These are phyloP conservation scores for Kokia cookei DNA, from an alignment of 441 rosid genomes.

Conservation along the genomic window DNA sequence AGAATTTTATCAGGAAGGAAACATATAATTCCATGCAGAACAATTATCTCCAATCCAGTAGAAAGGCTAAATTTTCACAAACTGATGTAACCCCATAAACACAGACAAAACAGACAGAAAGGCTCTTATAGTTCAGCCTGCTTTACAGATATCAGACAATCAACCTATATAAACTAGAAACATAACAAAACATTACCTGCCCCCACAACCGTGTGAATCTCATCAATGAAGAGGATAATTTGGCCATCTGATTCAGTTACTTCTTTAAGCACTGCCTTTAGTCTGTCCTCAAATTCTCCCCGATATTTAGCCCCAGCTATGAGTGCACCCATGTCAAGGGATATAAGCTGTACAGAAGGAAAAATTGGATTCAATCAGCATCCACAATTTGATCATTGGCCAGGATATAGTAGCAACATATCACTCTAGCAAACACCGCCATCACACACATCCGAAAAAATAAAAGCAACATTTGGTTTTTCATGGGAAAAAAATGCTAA, in stretches of 20 bases:
- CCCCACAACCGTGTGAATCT: conserved; percentile 96
- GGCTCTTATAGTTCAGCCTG: background rate
- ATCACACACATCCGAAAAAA: background rate
- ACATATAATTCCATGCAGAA: background rate
- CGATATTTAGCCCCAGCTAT: conserved; percentile 98
- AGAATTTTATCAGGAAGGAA: background rate
- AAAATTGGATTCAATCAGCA: background rate
- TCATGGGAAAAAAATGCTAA: background rate
- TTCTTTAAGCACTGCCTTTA: conserved; percentile 90
- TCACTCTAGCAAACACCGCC: background rate
- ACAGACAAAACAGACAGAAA: background rate
- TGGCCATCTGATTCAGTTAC: conserved; percentile 94
- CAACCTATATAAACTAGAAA: background rate
- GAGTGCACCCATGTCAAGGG: conserved; percentile 96
- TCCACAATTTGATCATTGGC: background rate
- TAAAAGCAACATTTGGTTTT: background rate
- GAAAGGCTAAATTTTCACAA: background rate
- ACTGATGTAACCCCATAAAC: background rate
- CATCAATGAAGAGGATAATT: conserved; percentile 83
- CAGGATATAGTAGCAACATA: background rate
- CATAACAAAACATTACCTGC: conserved; percentile 50
- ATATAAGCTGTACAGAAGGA: conserved; percentile 54
- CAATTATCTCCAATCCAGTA: background rate
- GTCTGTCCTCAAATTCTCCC: conserved; percentile 97
- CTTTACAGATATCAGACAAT: background rate